Evolutionary conservation across 139 green algal species (phyloP), one percentile per base, ranked within the genome.

Genomic region (Mesotaenium endlicherianum): DNA sequence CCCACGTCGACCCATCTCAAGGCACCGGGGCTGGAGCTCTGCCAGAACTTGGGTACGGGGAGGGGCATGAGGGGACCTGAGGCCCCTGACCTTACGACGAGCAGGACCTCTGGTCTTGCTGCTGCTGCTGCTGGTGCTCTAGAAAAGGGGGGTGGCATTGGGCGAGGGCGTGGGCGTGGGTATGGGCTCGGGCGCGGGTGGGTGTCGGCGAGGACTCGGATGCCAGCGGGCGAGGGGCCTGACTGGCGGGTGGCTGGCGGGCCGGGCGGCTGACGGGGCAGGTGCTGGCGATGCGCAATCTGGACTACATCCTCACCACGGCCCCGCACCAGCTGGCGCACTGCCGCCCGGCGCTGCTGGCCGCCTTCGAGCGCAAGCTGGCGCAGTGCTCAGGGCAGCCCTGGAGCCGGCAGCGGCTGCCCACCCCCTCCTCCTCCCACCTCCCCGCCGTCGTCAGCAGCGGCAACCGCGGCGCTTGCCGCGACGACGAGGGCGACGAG

Each of bases 201-300:
- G n/a, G n/a, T 39, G 1, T 31, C 2, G n/a, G 4, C 26, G 34
- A 5, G n/a, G n/a, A 26, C 2, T 67, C 20, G 57, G 57, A 34
- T 31, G 14, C 57, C 57, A n/a, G n/a, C 57, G n/a, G n/a, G n/a
- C 57, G 1, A 1, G 34, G 4, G n/a, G 6, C 57, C 57, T 30
- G n/a, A 57, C 57, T 30, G 1, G 14, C 26, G 30, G 31, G 1
- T 50, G 3, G n/a, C n/a, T n/a, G n/a, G n/a, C n/a, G n/a, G n/a
- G n/a, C n/a, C n/a, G n/a, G n/a, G n/a, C n/a, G n/a, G n/a, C n/a
- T n/a, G n/a, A n/a, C n/a, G n/a, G n/a, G 20, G 16, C n/a, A 71
- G 81, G 81, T 71, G 0, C 85, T 95, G 38, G 87, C 88, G 0
- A 44, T 95, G 0, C 80, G 80, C 38, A 97, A 97, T 83, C 75